phyloP scores from a whole-genome alignment of 352 stramenopile genomes.

The Globisporangium cylindrosporum region DNA sequence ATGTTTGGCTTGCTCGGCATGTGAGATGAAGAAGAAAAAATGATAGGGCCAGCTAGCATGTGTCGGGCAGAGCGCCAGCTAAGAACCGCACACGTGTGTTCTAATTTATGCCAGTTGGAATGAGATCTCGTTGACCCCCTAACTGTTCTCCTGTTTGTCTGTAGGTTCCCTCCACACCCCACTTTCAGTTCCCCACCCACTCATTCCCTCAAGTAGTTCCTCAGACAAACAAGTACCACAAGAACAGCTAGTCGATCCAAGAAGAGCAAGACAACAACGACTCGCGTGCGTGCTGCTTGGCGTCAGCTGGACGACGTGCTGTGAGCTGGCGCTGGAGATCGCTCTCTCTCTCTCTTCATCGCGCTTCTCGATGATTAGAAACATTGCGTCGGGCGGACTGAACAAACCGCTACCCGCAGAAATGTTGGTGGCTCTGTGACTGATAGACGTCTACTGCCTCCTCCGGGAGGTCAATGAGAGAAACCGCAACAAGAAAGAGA shows the following conservation, averaged over 20 bases:
- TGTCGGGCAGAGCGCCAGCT: neutral
- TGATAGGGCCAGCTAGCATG: neutral
- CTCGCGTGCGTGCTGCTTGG: neutral
- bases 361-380: constrained; percentile 82
- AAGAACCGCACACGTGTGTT: constrained; percentile 10
- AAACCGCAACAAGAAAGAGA: constrained; percentile 20
- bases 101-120: constrained; percentile 27
- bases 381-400: constrained; percentile 84
- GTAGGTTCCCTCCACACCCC: constrained; percentile 32
- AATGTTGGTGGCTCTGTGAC: constrained; percentile 79
- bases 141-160: constrained; percentile 12
- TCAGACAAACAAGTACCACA: neutral
- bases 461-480: constrained; percentile 60
- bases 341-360: constrained; percentile 1
- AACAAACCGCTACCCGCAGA: constrained; percentile 75
- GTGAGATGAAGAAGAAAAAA: neutral
- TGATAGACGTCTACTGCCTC: constrained; percentile 70
- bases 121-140: constrained; percentile 13
- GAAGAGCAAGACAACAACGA: neutral
- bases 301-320: neutral
- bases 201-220: constrained; percentile 16
- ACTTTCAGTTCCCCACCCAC: constrained; percentile 10
- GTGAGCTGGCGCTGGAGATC: neutral
- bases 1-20: constrained; percentile 4
- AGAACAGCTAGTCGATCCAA: neutral